Evolutionary conservation across 345 rosid species (phyloP).

Genomic region (Angophora floribunda): DNA sequence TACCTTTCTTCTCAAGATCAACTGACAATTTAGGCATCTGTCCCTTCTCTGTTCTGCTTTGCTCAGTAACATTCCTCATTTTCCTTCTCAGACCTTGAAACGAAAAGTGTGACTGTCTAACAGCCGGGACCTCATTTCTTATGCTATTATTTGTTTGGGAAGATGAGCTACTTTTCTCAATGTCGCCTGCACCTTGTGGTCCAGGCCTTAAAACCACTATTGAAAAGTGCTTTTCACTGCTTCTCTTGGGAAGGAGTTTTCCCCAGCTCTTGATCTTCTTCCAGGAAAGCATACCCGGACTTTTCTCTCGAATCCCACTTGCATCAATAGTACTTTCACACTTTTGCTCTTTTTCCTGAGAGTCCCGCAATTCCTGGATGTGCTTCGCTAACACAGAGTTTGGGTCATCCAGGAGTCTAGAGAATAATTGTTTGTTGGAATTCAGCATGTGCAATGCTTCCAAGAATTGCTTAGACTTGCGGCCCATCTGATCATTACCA

Average conservation of each 20-base stretch:
- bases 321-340: not conserved
- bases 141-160: not conserved
- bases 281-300: not conserved
- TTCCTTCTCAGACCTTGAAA: slow-evolving; percentile 50
- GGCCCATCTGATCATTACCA: not conserved
- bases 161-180: not conserved
- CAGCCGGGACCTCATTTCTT: slow-evolving; percentile 10
- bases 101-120: slow-evolving; percentile 28
- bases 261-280: slow-evolving; percentile 1
- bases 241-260: not conserved
- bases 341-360: slow-evolving; percentile 13
- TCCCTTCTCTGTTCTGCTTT: not conserved
- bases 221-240: slow-evolving; percentile 2
- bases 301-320: not conserved
- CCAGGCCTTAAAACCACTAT: slow-evolving; percentile 50
- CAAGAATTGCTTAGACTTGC: slow-evolving; percentile 51
- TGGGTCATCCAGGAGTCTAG: slow-evolving; percentile 68
- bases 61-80: slow-evolving; percentile 9
- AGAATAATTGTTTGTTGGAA: slow-evolving; percentile 60
- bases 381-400: slow-evolving; percentile 52
- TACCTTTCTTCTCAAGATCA: not conserved
- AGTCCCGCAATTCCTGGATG: slow-evolving; percentile 38
- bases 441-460: slow-evolving; percentile 59
- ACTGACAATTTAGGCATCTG: slow-evolving; percentile 20
- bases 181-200: not conserved